Evolutionary conservation across 352 stramenopile genomes (phyloP), one percentile per base, ranked within the genome.

Genomic region (Pythium monospermum): DNA sequence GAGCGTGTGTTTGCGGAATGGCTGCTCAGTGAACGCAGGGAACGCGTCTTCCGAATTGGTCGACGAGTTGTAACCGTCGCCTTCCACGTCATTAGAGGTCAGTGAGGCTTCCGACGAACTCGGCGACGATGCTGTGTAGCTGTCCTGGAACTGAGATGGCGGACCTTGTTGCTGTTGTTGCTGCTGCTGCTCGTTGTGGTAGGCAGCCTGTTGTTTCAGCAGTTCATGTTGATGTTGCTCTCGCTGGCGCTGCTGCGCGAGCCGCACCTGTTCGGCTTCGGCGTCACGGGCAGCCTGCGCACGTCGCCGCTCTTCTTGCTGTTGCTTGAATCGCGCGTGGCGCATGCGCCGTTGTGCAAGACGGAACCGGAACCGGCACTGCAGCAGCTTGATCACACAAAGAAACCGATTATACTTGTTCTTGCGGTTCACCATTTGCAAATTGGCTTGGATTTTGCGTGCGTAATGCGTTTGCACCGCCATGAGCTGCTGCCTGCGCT

Each of bases 21-120:
- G 48, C 13, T 57, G 68, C 35, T 84, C 67, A 12, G 71, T 77
- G 49, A 77, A 82, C 11, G 44, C 23, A 15, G 73, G 49, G 56
- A 77, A 83, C 7, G 70, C 53, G 45, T 89, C 75, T n/a, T 87
- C 75, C 35, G 75, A 87, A 44, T 83, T 76, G 12, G 69, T 68
- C 12, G 78, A 85, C 25, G 81, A 87, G 6, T 66, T 64, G 48
- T 80, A 68, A 15, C 75, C 50, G 23, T 49, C 41, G 22, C 53
- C 76, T 62, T 89, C 81, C 16, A 87, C 73, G 41, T 90, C 81
- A 46, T 92, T 84, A 8, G 76, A 89, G 1, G 71, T 76, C 39
- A 88, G 39, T 0, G 76, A 88, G 6, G 68, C 51, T 22, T 79
- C 66, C 2, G 68, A 79, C 13, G 80, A 91, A 21, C 68, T 86